Base-by-base conservation (phyloP, 345 rosid species). In the Corchorus capsularis region DNA sequence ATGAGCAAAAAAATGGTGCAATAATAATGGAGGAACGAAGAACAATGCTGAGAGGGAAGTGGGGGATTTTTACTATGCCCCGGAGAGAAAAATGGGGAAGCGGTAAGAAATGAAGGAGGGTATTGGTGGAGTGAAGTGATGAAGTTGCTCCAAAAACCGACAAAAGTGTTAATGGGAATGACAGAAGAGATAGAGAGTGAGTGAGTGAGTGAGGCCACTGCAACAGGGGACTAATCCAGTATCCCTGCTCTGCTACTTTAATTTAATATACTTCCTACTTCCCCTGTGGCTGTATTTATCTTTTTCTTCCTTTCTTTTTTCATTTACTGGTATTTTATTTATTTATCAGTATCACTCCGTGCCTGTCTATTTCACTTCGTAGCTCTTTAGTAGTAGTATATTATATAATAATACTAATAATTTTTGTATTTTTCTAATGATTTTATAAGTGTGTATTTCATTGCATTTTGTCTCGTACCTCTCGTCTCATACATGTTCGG, bases 41-140 rank as follows among this genome's bases (percentile, higher is more conserved):
- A 35, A 67, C 43, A 78, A 75, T 65, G 75, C 55, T 12, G 79
- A 60, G 37, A 20, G 79, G 66, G 37, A 19, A 9, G 16, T 13
- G 54, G 1, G 65, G n/a, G 57, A 53, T 3, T 5, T 53, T 20
- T 34, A 35, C 50, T 65, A 8, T 47, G 53, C 66, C 35, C 37
- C 15, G 6, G 45, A 34, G 60, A 8, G 46, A 27, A 27, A 0
- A 27, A 27, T 4, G 10, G 57, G 17, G 49, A 22, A 27, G 27
- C 0, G n/a, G 61, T 52, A 63, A 27, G 15, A 39, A 41, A 14
- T n/a, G 13, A 50, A 11, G 41, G 10, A 35, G 57, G 13, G 45
- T 8, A 41, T 50, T 49, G 63, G 43, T 49, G 34, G 32, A 66
- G 34, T 41, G 49, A 32, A 54, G 43, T 5, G 39, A 4, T 35